phyloP scores from a whole-genome alignment of 148 eudicot species.

The Nepenthes mirabilis region DNA sequence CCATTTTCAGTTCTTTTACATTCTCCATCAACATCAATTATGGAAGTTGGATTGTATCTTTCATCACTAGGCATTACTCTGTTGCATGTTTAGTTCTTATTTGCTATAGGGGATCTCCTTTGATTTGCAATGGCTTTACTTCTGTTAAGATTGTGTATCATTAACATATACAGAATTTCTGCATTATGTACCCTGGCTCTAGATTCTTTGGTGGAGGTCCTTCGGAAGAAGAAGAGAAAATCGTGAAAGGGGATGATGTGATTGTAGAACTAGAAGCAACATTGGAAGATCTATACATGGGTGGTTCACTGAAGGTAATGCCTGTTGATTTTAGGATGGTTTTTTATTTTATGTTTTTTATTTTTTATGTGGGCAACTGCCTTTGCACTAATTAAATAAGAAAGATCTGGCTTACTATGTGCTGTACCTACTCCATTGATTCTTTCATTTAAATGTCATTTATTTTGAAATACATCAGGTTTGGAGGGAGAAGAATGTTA shows the following conservation, averaged over 20 bases:
- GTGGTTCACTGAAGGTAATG: constrained; percentile 82
- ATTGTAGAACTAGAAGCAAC: constrained; percentile 93
- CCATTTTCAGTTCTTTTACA: no score
- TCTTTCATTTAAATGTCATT: background rate
- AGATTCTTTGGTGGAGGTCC: constrained; percentile 78
- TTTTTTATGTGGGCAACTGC: no score
- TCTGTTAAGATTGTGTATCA: background rate
- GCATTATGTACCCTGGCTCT: background rate
- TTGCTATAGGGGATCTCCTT: no score
- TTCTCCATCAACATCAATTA: no score
- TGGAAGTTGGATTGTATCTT: no score
- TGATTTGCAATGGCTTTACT: background rate
- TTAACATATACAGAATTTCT: background rate
- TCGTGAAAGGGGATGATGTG: constrained; percentile 93
- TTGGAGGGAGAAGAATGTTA: constrained; percentile 87
- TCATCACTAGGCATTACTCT: no score
- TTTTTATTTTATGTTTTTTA: no score
- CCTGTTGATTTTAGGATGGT: background rate
- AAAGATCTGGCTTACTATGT: no score
- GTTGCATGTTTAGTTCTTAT: no score
- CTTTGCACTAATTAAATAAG: no score
- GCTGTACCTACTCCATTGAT: no score
- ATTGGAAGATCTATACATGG: constrained; percentile 92
- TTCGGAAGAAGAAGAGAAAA: constrained; percentile 76
- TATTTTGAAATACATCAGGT: constrained; percentile 30